Base-by-base conservation (phyloP, 768 basidiomycete species). In the Tricholoma sp. region DNA sequence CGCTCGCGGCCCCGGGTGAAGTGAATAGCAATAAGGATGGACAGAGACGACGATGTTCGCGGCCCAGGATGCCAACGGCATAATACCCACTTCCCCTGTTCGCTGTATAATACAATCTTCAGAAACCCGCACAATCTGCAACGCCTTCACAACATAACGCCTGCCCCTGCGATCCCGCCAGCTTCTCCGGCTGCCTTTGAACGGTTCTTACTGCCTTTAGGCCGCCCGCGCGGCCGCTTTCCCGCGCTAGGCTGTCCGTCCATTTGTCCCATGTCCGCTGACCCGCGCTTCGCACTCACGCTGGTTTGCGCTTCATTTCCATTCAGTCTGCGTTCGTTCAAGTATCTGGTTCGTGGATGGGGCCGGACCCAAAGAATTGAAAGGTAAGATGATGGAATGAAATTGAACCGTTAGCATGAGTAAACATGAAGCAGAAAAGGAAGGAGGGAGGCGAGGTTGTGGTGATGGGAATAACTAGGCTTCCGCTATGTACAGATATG, bases 131-230 rank as follows among this genome's bases (percentile, higher is more conserved):
- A 18, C 10, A 18, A 39, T 7, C 21, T 2, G 7, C 14, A 21
- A 21, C 8, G 3, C n/a, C 18, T n/a, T 53, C 24, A 53, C 52
- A 53, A 35, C 55, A 56, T 56, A 31, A 56, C 55, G 18, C 55
- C 55, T 3, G 47, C 32, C 18, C 43, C 47, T 6, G 55, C 55
- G 9, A 37, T 53, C 37, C 55, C 55, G 12, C 46, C 54, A 14
- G 32, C 49, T 5, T 49, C 55, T 0, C 55, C 55, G n/a, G 27
- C 37, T 2, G 34, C 32, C 14, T 32, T 50, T n/a, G 47, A 50
- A 29, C 69, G 70, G 59, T 86, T 88, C 69, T 85, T 87, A 66
- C 86, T 89, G 2, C 87, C 87, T 63, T 84, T 85, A 32, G 86
- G 86, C 8, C 86, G 72, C 24, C 86, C 86, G 43, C 86, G 74